Evolutionary conservation across 345 rosid species (phyloP).

Genomic region (Euclidium syriacum): DNA sequence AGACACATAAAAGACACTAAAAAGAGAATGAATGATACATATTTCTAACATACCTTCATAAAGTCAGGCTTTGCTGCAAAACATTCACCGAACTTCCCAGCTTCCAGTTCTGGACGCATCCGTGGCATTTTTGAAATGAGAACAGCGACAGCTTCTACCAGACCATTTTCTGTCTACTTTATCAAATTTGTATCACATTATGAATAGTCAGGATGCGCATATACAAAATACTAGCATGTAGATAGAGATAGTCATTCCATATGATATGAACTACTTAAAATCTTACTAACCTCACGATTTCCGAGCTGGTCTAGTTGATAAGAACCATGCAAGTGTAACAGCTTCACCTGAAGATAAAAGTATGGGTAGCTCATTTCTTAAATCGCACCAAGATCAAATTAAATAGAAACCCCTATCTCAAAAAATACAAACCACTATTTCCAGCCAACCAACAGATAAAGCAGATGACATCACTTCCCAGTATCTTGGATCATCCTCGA

Average conservation of each 20-base stretch:
- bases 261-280: conserved; percentile 18
- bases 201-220: not conserved
- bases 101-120: conserved; percentile 61
- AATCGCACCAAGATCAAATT: conserved; percentile 1
- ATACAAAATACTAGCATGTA: not conserved
- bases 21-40: conserved; percentile 1
- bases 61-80: conserved; percentile 83
- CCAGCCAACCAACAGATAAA: conserved; percentile 88
- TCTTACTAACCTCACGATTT: conserved; percentile 68
- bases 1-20: not conserved
- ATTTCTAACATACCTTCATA: conserved; percentile 61
- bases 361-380: not conserved
- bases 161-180: conserved; percentile 85
- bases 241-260: conserved; percentile 13
- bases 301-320: conserved; percentile 88
- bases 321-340: conserved; percentile 85
- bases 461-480: conserved; percentile 87
- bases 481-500: conserved; percentile 72
- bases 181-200: conserved; percentile 22
- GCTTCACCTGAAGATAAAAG: conserved; percentile 59
- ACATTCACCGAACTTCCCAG: conserved; percentile 78
- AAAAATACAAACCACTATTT: conserved; percentile 61
- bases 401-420: not conserved
- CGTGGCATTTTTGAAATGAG: conserved; percentile 94
- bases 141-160: conserved; percentile 90